Evolutionary conservation across 805 yeast species (phyloP).

Genomic region (Monosporozyma siamensis): DNA sequence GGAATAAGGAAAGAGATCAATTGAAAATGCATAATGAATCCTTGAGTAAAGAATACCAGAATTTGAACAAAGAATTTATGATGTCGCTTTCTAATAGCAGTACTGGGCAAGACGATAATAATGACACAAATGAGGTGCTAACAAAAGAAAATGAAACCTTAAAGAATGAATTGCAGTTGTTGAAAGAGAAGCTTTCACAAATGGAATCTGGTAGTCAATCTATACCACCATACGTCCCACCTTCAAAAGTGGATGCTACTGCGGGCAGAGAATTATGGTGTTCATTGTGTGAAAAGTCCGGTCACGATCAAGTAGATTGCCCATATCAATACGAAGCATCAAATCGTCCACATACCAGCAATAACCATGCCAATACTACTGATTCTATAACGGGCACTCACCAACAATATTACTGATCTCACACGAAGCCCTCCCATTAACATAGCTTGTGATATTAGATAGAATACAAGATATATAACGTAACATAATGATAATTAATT

Average conservation of each 20-base stretch:
- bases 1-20: slow-evolving; percentile 25
- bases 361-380: neutral
- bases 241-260: slow-evolving; percentile 39
- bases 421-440: neutral
- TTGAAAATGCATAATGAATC: slow-evolving; percentile 23
- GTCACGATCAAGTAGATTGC: slow-evolving; percentile 82
- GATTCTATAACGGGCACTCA: neutral
- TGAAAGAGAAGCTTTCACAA: neutral
- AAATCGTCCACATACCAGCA: neutral
- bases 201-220: slow-evolving; percentile 12
- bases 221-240: slow-evolving; percentile 24
- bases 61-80: slow-evolving; percentile 21
- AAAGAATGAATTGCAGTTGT: slow-evolving; percentile 23
- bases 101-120: too few species aligned
- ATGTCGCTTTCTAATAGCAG: slow-evolving; percentile 12
- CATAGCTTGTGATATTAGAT: neutral
- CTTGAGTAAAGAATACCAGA: slow-evolving; percentile 21
- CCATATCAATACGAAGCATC: slow-evolving; percentile 34
- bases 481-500: too few species aligned
- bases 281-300: slow-evolving; percentile 83
- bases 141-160: slow-evolving; percentile 18
- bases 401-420: neutral
- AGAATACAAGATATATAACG: too few species aligned
- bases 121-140: slow-evolving; percentile 8
- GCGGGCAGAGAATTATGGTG: slow-evolving; percentile 80